A percentile compares a stretch with the other conserved stretches of the same genome.
Conservation (phyloP, 116 monocot species). For the Iris pallida region DNA sequence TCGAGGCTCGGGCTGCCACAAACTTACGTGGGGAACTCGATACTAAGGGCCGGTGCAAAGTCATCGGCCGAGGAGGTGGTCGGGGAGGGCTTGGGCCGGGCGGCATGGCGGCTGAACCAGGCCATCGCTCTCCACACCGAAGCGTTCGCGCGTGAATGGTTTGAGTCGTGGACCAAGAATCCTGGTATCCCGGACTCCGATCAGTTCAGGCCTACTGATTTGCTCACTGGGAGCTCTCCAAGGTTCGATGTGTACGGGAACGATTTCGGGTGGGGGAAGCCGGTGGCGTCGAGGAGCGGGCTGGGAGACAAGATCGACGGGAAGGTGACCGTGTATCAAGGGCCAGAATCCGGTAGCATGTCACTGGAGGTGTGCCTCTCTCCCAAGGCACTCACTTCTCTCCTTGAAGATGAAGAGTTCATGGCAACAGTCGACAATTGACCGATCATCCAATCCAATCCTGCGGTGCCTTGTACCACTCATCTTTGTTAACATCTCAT, state of each 20-base stretch:
- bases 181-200: background rate
- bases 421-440: constrained; percentile 1
- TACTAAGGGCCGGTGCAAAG: background rate
- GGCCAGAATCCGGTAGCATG: constrained; percentile 11
- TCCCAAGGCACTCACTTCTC: background rate
- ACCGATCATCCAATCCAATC: no score
- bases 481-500: no score
- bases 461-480: no score
- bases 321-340: constrained; percentile 14
- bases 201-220: background rate
- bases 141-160: no score
- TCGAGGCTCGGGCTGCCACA: constrained; percentile 4
- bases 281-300: constrained; percentile 12
- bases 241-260: constrained; percentile 21
- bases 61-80: constrained; percentile 8
- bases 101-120: constrained; percentile 14
- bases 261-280: constrained; percentile 24
- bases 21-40: constrained; percentile 19
- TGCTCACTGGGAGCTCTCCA: constrained; percentile 17
- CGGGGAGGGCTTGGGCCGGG: constrained; percentile 9
- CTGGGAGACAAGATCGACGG: constrained; percentile 7
- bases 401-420: constrained; percentile 9
- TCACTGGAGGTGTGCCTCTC: constrained; percentile 2
- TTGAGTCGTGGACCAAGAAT: constrained; percentile 8
- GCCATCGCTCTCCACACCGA: background rate